Base-by-base conservation (phyloP, 2,329 filamentous ascomycete species). In the Chalaropsis thielavioides region DNA sequence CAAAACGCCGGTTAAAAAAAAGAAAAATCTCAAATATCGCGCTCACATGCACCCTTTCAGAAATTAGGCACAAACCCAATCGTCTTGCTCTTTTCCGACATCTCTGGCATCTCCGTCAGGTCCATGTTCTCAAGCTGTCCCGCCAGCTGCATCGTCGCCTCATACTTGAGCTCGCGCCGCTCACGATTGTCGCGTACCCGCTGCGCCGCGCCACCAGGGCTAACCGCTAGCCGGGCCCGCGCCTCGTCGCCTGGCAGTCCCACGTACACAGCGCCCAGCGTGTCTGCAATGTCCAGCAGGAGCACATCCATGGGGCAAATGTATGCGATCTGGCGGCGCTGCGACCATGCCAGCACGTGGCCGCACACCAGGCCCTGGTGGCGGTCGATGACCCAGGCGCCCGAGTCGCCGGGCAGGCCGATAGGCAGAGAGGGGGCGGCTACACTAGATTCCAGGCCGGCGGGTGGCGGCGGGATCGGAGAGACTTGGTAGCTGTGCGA, bases 291-390 rank as follows among this genome's bases (percentile, higher is more conserved):
- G 71, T 97, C 92, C 35, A 87, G 83, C 11, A 97, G 79, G 13
- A 96, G 76, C 1, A 96, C 81, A 66, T 96, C 89, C 92, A 97
- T 97, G 0, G 92, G 92, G 68, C 90, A 94, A 68, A 97, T 94
- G 73, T 96, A 97, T 0, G 91, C 91, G 4, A 90, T 86, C 51
- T 84, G 84, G 71, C 89, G 92, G 68, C 86, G 84, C 68, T 85
- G 83, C 69, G 88, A 92, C 85, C 88, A 95, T 0, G 92, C 92
- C 13, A 97, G 80, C 0, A 97, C 89, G 71, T 96, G 92, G 0
- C 92, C 92, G 70, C 90, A 94, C 2, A 96, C 84, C 44, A 85
- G 83, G 1, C 90, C 90, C n/a, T 85, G 80, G 5, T 81, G 80
- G 66, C 89, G 87, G 70, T 92, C 89, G 17, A 96, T 85, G 3